Evolutionary conservation across 116 monocot genomes (phyloP), one percentile per base, ranked within the genome.

Genomic region (Trichopus zeylanicus): DNA sequence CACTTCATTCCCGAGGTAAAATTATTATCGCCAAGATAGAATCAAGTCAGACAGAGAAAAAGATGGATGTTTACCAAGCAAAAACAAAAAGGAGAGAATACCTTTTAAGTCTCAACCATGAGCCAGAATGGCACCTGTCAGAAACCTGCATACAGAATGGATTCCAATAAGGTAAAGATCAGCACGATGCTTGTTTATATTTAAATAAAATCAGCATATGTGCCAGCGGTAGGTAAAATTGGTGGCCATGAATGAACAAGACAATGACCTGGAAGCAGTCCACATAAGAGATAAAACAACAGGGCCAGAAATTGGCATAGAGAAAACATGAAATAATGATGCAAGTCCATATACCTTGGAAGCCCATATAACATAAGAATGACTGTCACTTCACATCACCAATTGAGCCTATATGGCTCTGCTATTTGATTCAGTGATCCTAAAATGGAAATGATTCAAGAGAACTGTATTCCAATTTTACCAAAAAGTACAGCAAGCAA

Each of bases 81-180:
- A 42, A 42, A n/a, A 12, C 42, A 15, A 46, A 4, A 18, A 34
- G 0, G 1, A 31, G 56, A 28, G 8, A n/a, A 19, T 58, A 58
- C 57, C 57, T 31, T n/a, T 34, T 58, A 21, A 93, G 79, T 34
- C 87, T 75, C 42, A 93, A 69, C 88, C 88, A 93, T 93, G 92
- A 61, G 92, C 88, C 65, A 93, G 65, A 67, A 93, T 84, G n/a
- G 88, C 73, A 5, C 92, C 92, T 35, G 84, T 88, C 51, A 88
- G 62, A 53, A 93, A 85, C 60, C 92, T 92, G 74, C 23, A 34
- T 31, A 22, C 27, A 29, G 31, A 16, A 48, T 15, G 15, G 15
- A 37, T 37, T 37, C 37, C n/a, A n/a, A n/a, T 15, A n/a, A 37
- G 8, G 12, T 37, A 8, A 11, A 4, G 37, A 37, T 37, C 15